Percentiles rank a stretch among this genome's conserved stretches.
Evolutionary conservation across 257 asterid species (phyloP).

Genomic region (Paulownia fortunei): DNA sequence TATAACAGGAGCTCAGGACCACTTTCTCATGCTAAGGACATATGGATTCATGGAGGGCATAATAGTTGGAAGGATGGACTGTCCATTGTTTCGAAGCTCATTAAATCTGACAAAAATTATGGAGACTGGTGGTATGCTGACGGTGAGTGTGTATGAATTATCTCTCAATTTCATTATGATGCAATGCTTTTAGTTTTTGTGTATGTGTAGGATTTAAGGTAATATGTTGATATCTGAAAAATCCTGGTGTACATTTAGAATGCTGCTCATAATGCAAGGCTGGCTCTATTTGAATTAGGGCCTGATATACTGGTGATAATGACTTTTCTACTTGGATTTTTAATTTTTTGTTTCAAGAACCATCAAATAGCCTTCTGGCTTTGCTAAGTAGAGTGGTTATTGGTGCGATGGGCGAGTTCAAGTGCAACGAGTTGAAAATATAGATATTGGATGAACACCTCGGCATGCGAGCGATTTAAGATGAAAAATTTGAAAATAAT

Average conservation of each 20-base stretch:
- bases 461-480: not conserved
- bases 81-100: constrained; percentile 72
- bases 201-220: constrained; percentile 18
- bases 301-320: not conserved
- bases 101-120: constrained; percentile 48
- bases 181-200: not conserved
- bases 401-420: not conserved
- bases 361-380: not conserved
- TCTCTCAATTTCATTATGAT: constrained; percentile 28
- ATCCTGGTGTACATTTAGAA: not conserved
- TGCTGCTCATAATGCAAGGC: constrained; percentile 20
- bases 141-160: constrained; percentile 50
- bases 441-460: not conserved
- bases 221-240: constrained; percentile 15
- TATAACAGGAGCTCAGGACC: constrained; percentile 83
- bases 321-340: constrained; percentile 9
- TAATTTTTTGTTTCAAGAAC: not conserved
- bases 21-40: constrained; percentile 57
- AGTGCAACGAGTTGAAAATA: not conserved
- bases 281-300: not conserved
- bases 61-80: constrained; percentile 85
- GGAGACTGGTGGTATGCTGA: constrained; percentile 95
- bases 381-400: not conserved
- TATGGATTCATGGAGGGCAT: constrained; percentile 96
- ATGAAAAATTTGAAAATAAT: not conserved